Base-by-base conservation (phyloP, 1,284 basidiomycete species). In the Ganoderma leucocontextum region DNA sequence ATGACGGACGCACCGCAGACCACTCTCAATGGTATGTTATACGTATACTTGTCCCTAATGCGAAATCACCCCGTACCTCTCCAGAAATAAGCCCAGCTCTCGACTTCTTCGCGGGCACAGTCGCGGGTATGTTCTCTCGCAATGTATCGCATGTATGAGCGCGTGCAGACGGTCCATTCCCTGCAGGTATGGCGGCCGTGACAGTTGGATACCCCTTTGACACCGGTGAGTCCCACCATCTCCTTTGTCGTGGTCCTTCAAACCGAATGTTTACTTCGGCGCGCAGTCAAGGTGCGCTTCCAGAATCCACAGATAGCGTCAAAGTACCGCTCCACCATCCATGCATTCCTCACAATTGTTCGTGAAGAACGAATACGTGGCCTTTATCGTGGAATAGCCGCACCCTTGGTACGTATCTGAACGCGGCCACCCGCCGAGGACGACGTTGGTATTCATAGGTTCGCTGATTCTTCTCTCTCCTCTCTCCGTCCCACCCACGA, bases 281-380 rank as follows among this genome's bases (percentile, higher is more conserved):
- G n/a, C n/a, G 15, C 74, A 91, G 92, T 93, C 70, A 94, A 94
- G 82, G 91, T 92, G 15, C 87, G 92, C 62, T 86, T 92, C 66
- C 92, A 93, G 78, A 89, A 84, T 72, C 89, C 91, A 0, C 78
- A 82, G 39, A 84, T 87, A 25, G 82, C 86, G 19, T 74, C 75
- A 4, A 87, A 81, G 73, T 93, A 93, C 74, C 81, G 79, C 33
- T 90, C 89, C 5, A 91, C 89, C 0, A 75, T 87, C 29, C 81
- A 89, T 78, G 89, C 91, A 0, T 81, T 94, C 63, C 70, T 80
- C 33, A 91, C 88, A 4, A 93, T 94, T 67, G 73, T 90, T 4
- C 82, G 84, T 17, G 90, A 93, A 77, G 92, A 94, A 75, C 83
- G 85, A 42, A 81, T 93, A 52, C 73, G 79, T 25, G 92, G 92